Evolutionary conservation across 805 yeast genomes (phyloP), one percentile per base, ranked within the genome.

Genomic region (Kuraishia hungarica): DNA sequence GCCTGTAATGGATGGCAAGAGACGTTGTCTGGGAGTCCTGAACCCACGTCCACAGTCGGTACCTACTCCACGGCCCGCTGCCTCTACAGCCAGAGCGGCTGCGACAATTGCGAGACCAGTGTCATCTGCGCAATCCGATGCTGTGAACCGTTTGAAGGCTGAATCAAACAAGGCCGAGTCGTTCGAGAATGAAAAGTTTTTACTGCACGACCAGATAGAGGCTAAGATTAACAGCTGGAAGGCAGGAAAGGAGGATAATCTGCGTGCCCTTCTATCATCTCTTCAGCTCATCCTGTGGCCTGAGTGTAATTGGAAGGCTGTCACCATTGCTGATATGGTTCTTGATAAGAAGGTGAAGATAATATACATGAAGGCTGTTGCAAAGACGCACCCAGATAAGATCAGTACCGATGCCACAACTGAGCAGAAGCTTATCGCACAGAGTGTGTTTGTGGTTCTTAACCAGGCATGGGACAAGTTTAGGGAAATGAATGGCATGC

Each of bases 391-490:
- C 63, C 94, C 94, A 0, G 99, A 94, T 68, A 94, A 94, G 67
- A 72, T 92, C 23, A 74, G 82, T 6, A 65, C 70, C n/a, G 68
- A 70, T 22, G 81, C 86, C 1, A 72, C 84, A 7, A 73, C 83
- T 5, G 96, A 90, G 62, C 81, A 82, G 55, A 85, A 86, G 65
- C 80, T 93, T 85, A 76, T 93, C 51, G 94, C 97, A 17, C 93
- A 92, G 62, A 83, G 83, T 23, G 93, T 93, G 0, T 94, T 94
- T 65, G 87, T 91, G 47, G 77, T 84, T 0, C 73, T 94, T 58
- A 93, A 91, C 68, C 80, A 83, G 61, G 91, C 97, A 1, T 94
- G 99, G 98, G 97, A 89, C 61, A 71, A 68, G 21, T 91, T 90
- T 67, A 87, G 86, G 63, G 71, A 67, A 48, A 79, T 79, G 55